Conservation (phyloP, 2,329 filamentous ascomycete genomes). For the Fusarium bactridioides region DNA sequence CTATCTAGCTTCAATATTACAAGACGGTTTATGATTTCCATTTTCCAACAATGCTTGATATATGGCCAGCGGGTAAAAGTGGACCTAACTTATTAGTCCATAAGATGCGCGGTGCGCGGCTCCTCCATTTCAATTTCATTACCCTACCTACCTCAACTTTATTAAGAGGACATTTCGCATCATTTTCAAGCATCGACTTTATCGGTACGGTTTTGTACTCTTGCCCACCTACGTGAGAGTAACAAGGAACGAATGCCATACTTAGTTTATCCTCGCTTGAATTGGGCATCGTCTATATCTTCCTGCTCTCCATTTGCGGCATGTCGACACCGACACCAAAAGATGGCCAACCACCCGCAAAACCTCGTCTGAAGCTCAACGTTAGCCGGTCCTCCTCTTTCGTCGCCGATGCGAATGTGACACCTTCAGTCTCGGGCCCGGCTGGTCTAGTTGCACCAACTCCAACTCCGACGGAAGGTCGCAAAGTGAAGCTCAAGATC, state of each 20-base stretch:
- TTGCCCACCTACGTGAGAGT: not conserved
- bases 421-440: conserved; percentile 18
- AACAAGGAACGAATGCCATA: not conserved
- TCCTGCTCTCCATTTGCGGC: conserved; percentile 10
- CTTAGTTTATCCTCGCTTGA: not conserved
- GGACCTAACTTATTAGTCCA: not conserved
- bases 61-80: conserved; percentile 20
- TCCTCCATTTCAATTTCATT: not conserved
- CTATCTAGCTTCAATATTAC: no score
- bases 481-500: conserved; percentile 55
- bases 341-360: conserved; percentile 41
- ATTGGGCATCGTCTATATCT: conserved; percentile 7
- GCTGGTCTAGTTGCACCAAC: not conserved
- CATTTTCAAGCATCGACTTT: not conserved
- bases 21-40: not conserved
- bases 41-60: not conserved
- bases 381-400: conserved; percentile 49
- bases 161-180: not conserved
- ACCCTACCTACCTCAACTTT: not conserved
- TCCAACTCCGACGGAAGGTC: conserved; percentile 44
- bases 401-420: conserved; percentile 39
- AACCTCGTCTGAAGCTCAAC: conserved; percentile 52
- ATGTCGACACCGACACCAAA: conserved; percentile 44
- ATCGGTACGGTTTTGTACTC: not conserved
- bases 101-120: conserved; percentile 15